These are phyloP conservation scores for Alternaria ethzedia DNA, from an alignment of 2,329 filamentous ascomycete species.

Conservation along the genomic window DNA sequence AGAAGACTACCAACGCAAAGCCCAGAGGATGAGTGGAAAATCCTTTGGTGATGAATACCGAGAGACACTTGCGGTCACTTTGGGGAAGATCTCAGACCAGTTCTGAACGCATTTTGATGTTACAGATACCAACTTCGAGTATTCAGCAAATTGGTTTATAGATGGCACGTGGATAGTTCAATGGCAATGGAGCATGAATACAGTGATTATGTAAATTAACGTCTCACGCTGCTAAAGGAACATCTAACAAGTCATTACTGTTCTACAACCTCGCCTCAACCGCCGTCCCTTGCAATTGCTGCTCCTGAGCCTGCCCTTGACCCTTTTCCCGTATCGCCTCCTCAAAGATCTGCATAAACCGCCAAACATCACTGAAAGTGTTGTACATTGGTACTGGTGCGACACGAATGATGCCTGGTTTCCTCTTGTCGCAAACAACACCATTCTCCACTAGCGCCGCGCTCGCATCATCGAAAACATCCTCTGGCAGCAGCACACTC, in stretches of 20 bases:
- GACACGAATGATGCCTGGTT: conserved; percentile 83
- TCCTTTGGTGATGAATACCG: too few species aligned
- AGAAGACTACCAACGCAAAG: too few species aligned
- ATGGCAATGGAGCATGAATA: too few species aligned
- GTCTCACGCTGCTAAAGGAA: neutral
- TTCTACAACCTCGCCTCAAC: conserved; percentile 19
- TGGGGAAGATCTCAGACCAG: too few species aligned
- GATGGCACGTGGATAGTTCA: too few species aligned
- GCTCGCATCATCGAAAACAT: conserved; percentile 71
- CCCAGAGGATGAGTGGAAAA: too few species aligned
- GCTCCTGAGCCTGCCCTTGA: conserved; percentile 11
- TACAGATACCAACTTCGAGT: too few species aligned
- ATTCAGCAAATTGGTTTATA: too few species aligned
- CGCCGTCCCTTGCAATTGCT: neutral
- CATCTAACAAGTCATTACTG: neutral
- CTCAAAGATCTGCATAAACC: conserved; percentile 55
- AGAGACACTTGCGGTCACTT: too few species aligned
- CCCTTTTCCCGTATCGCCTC: conserved; percentile 42
- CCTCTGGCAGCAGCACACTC: conserved; percentile 72
- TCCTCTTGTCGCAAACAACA: conserved; percentile 81
- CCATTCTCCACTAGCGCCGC: conserved; percentile 69
- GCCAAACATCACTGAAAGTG: conserved; percentile 71
- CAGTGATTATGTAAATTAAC: too few species aligned
- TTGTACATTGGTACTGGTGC: conserved; percentile 87
- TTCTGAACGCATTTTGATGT: too few species aligned